Conservation (phyloP, 129 eudicot genomes). For the Tagetes erecta region DNA sequence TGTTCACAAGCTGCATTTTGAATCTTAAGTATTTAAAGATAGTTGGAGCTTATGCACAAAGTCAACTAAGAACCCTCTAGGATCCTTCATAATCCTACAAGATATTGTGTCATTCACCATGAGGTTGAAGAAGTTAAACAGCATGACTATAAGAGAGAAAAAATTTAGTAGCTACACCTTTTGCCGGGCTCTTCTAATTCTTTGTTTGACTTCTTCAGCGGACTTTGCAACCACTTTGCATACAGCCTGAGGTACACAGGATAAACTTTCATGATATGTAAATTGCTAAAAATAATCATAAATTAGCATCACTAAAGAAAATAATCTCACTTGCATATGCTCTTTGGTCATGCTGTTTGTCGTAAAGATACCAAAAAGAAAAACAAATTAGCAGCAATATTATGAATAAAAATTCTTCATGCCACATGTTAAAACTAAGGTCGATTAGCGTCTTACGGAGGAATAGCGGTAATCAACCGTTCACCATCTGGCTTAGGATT, state of each 20-base stretch:
- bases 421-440: not conserved
- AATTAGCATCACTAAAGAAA: conserved; percentile 6
- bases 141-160: not conserved
- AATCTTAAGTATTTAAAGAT: not conserved
- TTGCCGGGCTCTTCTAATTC: conserved; percentile 92
- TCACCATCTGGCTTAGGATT: conserved; percentile 76
- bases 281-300: conserved; percentile 13
- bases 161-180: conserved; percentile 50
- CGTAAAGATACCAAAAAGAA: conserved; percentile 21
- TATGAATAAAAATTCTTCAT: not conserved
- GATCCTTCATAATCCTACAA: not conserved
- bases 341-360: conserved; percentile 84
- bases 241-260: conserved; percentile 58
- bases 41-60: not conserved
- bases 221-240: conserved; percentile 89
- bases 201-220: conserved; percentile 86
- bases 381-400: conserved; percentile 23
- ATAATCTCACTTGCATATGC: conserved; percentile 67
- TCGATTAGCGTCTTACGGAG: conserved; percentile 67
- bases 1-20: conserved; percentile 1
- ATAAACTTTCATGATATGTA: conserved; percentile 3
- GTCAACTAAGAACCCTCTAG: conserved; percentile 7
- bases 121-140: conserved; percentile 11
- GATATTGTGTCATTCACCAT: not conserved
- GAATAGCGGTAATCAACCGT: conserved; percentile 68